Evolutionary conservation across 371 early-diverging fungal species (phyloP).

Genomic region (Furculomyces boomerangus): DNA sequence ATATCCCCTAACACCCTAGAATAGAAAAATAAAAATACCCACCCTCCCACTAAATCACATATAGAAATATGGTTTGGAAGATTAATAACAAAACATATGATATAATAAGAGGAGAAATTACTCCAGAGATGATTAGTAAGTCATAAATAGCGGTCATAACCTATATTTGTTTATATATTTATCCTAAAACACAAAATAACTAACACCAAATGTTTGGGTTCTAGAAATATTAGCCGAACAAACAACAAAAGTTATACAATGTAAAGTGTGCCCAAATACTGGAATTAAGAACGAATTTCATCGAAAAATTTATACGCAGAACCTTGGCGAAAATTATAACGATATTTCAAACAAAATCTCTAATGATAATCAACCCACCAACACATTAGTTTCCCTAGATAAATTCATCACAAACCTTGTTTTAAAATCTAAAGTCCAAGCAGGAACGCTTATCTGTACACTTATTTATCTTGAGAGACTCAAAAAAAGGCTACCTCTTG

Average conservation of each 20-base stretch:
- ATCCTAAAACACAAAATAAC: no score
- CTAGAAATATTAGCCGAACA: constrained; percentile 24
- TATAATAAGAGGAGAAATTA: constrained; percentile 29
- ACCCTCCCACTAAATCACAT: no score
- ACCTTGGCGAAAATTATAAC: neutral
- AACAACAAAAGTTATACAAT: constrained; percentile 30
- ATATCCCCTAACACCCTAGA: no score
- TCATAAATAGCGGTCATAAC: no score
- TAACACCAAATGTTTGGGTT: no score
- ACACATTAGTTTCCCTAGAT: neutral
- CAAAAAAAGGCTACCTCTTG: neutral
- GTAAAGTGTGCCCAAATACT: constrained; percentile 21
- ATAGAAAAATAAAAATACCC: no score
- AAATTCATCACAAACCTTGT: neutral
- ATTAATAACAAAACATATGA: constrained; percentile 25
- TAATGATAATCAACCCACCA: neutral
- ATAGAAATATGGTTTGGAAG: constrained; percentile 7
- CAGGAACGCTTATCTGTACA: neutral
- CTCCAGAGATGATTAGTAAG: constrained; percentile 35
- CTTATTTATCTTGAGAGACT: neutral
- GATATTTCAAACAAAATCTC: neutral
- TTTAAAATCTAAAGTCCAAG: neutral
- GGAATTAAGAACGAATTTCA: constrained; percentile 7
- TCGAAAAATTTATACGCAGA: neutral
- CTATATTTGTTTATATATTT: no score